phyloP scores from a whole-genome alignment of 257 asterid genomes.

The Handroanthus guayacan region DNA sequence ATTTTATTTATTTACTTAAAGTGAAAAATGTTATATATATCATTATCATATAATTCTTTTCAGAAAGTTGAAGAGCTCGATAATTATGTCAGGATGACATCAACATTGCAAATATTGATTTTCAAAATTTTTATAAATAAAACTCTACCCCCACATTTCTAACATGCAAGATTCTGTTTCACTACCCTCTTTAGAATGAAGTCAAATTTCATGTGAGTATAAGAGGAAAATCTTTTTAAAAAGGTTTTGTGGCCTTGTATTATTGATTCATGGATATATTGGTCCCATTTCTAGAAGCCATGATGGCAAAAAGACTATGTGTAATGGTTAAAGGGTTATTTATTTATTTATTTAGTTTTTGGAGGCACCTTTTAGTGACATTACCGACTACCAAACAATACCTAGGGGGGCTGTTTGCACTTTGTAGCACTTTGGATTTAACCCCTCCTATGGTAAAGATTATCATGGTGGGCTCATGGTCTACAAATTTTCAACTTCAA shows the following conservation, averaged over 20 bases:
- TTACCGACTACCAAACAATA: conserved; percentile 37
- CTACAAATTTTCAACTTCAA: neutral
- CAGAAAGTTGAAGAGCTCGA: neutral
- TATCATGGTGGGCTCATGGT: conserved; percentile 32
- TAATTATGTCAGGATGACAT: conserved; percentile 41
- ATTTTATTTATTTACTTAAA: no score
- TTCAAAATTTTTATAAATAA: neutral
- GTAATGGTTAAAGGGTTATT: conserved; percentile 16
- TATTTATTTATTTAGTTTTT: neutral
- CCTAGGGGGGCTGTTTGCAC: neutral
- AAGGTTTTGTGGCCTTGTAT: neutral
- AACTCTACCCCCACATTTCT: neutral
- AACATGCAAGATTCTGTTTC: neutral
- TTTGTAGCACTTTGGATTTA: conserved; percentile 16
- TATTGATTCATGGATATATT: conserved; percentile 16
- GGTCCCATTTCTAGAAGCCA: conserved; percentile 26
- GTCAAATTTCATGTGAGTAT: conserved; percentile 23
- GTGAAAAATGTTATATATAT: no score
- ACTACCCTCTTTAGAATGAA: neutral
- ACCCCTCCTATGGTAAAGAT: conserved; percentile 10
- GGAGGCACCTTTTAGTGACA: conserved; percentile 37
- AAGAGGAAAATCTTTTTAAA: conserved; percentile 4
- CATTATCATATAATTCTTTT: neutral
- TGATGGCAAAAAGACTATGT: conserved; percentile 29
- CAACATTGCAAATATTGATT: neutral